Percentiles rank a stretch among this genome's conserved stretches.
Conservation (phyloP, 345 rosid genomes). For the Balakata baccata region DNA sequence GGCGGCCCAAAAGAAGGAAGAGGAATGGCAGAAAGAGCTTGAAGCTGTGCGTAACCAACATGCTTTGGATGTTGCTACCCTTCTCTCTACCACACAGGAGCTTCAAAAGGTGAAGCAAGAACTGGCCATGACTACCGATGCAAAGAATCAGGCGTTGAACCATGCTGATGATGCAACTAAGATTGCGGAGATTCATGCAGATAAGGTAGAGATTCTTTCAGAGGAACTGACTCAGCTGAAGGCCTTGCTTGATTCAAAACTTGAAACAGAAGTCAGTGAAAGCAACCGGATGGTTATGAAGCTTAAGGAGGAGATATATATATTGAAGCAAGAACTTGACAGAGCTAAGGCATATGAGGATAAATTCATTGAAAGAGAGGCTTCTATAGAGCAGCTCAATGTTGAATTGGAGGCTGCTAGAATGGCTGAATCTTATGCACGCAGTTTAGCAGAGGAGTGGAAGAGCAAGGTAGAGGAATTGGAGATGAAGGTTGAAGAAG, state of each 20-base stretch:
- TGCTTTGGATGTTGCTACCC: slow-evolving; percentile 76
- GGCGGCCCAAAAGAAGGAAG: slow-evolving; percentile 74
- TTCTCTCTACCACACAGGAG: slow-evolving; percentile 68
- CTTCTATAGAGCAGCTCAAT: slow-evolving; percentile 64
- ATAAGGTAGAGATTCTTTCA: slow-evolving; percentile 74
- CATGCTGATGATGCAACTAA: slow-evolving; percentile 92
- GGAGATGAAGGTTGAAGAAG: slow-evolving; percentile 57
- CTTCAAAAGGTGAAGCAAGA: slow-evolving; percentile 67
- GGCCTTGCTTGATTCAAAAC: slow-evolving; percentile 71
- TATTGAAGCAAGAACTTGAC: slow-evolving; percentile 59
- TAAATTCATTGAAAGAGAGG: slow-evolving; percentile 58
- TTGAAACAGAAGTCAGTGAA: slow-evolving; percentile 46
- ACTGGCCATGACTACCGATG: slow-evolving; percentile 60
- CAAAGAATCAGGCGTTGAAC: slow-evolving; percentile 80
- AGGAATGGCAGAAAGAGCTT: slow-evolving; percentile 76
- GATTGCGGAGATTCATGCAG: slow-evolving; percentile 74
- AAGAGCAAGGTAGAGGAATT: slow-evolving; percentile 56
- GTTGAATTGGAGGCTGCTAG: slow-evolving; percentile 78
- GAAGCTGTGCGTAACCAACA: slow-evolving; percentile 73
- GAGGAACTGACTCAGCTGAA: slow-evolving; percentile 62
- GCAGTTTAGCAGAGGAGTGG: slow-evolving; percentile 69
- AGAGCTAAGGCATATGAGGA: slow-evolving; percentile 45
- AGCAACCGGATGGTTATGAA: slow-evolving; percentile 44
- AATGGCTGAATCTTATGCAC: slow-evolving; percentile 83
- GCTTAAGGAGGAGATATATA: slow-evolving; percentile 54